Evolutionary conservation across 192 early-diverging fungal genomes (phyloP).

Genomic region (Diversispora epigaea): DNA sequence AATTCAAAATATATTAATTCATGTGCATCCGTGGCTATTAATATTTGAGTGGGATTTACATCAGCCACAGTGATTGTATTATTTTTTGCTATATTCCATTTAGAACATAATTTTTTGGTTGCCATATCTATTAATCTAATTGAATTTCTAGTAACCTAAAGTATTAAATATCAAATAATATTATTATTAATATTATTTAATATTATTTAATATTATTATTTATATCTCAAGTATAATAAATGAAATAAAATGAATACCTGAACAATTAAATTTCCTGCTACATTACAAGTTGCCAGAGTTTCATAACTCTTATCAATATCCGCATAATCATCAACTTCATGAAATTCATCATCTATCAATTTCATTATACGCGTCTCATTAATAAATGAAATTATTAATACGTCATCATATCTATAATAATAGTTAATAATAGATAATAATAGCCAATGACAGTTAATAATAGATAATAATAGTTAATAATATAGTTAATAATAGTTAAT

Average conservation of each 20-base stretch:
- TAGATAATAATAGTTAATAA: slow-evolving; percentile 7
- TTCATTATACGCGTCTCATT: slow-evolving; percentile 59
- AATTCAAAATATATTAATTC: slow-evolving; percentile 61
- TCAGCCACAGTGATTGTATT: slow-evolving; percentile 56
- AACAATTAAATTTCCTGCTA: slow-evolving; percentile 48
- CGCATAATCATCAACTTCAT: slow-evolving; percentile 48
- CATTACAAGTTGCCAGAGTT: slow-evolving; percentile 52
- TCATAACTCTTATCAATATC: slow-evolving; percentile 38
- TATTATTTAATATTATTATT: not conserved
- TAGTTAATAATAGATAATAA: not conserved
- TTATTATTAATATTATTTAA: not conserved
- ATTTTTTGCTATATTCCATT: slow-evolving; percentile 51
- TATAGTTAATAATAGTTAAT: not conserved
- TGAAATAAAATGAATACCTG: slow-evolving; percentile 48
- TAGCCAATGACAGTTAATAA: slow-evolving; percentile 42
- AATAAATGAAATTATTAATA: slow-evolving; percentile 64
- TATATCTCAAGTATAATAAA: not conserved
- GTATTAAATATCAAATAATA: too few relatives aligned
- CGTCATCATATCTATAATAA: slow-evolving; percentile 42
- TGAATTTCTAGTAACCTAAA: slow-evolving; percentile 50
- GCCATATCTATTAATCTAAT: slow-evolving; percentile 50
- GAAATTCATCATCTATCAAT: slow-evolving; percentile 49
- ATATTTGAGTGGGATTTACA: slow-evolving; percentile 52
- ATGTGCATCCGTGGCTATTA: slow-evolving; percentile 57
- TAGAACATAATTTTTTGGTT: slow-evolving; percentile 40